Percentiles rank a stretch among this genome's conserved stretches.
Conservation (phyloP, 1,284 basidiomycete genomes). For the Naganishia albida region DNA sequence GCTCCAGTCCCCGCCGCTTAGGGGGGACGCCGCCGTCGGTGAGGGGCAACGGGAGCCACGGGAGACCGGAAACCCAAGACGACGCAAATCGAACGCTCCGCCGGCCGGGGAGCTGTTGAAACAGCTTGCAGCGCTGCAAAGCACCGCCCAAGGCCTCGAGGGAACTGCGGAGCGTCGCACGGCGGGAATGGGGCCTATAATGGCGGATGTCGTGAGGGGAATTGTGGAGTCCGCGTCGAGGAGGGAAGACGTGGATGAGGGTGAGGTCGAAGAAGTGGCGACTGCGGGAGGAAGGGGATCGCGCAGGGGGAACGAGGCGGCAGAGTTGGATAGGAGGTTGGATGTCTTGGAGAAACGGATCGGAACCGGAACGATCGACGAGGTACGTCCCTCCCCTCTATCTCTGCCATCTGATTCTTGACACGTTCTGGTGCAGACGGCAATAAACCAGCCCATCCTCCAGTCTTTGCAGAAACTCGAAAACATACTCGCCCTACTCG, state of each 20-base stretch:
- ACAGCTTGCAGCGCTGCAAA: constrained; percentile 42
- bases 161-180: not conserved
- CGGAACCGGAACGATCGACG: constrained; percentile 66
- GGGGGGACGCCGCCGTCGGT: constrained; percentile 34
- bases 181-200: too few species aligned
- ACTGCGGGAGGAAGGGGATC: not conserved
- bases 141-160: constrained; percentile 40
- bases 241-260: constrained; percentile 55
- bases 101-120: constrained; percentile 42
- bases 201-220: not conserved
- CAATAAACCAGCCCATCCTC: constrained; percentile 75
- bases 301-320: not conserved
- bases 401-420: not conserved
- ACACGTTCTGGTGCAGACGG: constrained; percentile 58
- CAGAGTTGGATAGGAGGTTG: constrained; percentile 75
- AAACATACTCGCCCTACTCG: constrained; percentile 73
- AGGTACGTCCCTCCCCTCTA: constrained; percentile 59
- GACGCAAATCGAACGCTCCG: constrained; percentile 33
- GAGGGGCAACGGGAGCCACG: not conserved
- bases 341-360: constrained; percentile 75
- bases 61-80: not conserved
- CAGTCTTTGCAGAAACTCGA: constrained; percentile 79
- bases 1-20: constrained; percentile 8
- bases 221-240: constrained; percentile 52
- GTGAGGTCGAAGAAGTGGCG: not conserved